Evolutionary conservation across 345 rosid genomes (phyloP), one percentile per base, ranked within the genome.

Genomic region (Gossypium longicalyx): DNA sequence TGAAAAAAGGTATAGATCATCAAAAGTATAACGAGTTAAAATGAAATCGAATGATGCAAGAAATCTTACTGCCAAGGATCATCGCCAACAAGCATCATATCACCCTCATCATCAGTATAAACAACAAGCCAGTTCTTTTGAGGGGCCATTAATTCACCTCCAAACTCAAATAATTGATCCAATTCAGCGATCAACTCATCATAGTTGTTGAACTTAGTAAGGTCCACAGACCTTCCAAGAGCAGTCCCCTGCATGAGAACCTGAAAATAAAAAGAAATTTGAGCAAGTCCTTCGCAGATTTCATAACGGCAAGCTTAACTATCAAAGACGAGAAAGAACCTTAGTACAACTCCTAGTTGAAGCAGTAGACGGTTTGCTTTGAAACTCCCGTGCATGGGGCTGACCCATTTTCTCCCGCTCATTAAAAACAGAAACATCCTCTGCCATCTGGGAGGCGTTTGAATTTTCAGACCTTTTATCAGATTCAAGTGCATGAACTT

Each of bases 21-120:
- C 66, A 64, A 53, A 41, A 7, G 19, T 19, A 2, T 66, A 16
- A 45, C 11, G 2, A 12, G 7, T 19, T 10, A 9, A 49, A 20
- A n/a, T 38, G 13, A 6, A 62, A 12, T 25, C 25, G 6, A 61
- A 51, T 7, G 6, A 38, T 15, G 29, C 2, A 67, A 43, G 61
- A 75, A 72, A 66, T 53, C 94, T 83, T 89, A 91, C 98, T 81
- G 89, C 98, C 97, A 93, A 15, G 98, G 98, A 81, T 93, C 98
- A 68, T 93, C 98, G 44, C 97, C 98, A 56, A 90, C 94, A 70
- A 89, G 94, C 97, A 93, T 91, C 86, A 91, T 90, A 74, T 93
- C 98, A 69, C 83, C 90, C 82, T 93, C 98, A 60, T 89, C 90
- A 77, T 93, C 98, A 12, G 93, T 88, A 74, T 89, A 93, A 16